These are phyloP conservation scores for Aspergillus fumigatiaffinis DNA, from an alignment of 2,329 filamentous ascomycete species.

Conservation along the genomic window DNA sequence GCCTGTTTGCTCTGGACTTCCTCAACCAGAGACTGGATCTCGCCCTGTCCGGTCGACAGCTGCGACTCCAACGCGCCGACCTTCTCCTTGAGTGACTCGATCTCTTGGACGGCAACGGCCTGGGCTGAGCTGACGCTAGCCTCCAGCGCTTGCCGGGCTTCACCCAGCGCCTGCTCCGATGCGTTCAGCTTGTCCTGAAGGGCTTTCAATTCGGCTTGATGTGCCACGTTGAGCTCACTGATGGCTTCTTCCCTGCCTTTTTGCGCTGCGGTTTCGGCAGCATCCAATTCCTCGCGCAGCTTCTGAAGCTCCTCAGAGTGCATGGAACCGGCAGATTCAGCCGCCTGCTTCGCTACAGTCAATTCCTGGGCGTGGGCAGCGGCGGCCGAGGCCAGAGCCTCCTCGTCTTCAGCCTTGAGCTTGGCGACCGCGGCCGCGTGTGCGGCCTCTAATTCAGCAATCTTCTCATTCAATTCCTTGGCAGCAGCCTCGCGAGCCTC, in stretches of 20 bases:
- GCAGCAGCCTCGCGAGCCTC: constrained; percentile 20
- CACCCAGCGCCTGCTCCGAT: constrained; percentile 31
- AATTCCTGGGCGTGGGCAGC: constrained; percentile 33
- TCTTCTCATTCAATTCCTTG: constrained; percentile 18
- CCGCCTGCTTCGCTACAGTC: constrained; percentile 26
- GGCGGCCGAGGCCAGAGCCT: constrained; percentile 19
- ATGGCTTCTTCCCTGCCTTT: constrained; percentile 29
- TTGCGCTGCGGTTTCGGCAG: constrained; percentile 25
- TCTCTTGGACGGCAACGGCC: constrained; percentile 31
- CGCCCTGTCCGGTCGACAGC: constrained; percentile 25
- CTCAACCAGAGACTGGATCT: constrained; percentile 33
- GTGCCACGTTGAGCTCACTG: constrained; percentile 26
- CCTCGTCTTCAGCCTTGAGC: constrained; percentile 3
- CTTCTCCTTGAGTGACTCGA: constrained; percentile 34
- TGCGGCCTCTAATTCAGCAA: constrained; percentile 24
- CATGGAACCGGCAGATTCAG: constrained; percentile 25
- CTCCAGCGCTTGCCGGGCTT: constrained; percentile 32
- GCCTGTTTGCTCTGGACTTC: constrained; percentile 34
- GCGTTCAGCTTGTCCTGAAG: constrained; percentile 33
- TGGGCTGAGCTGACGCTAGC: constrained; percentile 31
- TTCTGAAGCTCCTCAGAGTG: constrained; percentile 32
- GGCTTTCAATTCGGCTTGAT: constrained; percentile 30
- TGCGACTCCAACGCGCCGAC: constrained; percentile 30
- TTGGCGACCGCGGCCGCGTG: constrained; percentile 28
- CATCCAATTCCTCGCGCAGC: constrained; percentile 31